Conservation (phyloP, 331 rosid genomes). For the Pyrus hybrid region DNA sequence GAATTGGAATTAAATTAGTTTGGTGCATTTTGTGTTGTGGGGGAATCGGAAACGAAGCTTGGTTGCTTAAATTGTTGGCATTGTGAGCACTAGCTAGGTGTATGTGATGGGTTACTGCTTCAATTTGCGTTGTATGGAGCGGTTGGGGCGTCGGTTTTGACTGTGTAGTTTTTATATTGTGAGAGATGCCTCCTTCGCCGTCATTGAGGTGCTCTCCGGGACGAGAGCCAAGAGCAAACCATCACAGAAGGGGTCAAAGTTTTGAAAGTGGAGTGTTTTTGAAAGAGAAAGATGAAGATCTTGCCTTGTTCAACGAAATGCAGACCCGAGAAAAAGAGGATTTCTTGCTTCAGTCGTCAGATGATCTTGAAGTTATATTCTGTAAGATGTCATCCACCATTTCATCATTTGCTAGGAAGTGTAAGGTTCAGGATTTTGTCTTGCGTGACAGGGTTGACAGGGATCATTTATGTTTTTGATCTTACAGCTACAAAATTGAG, state of each 20-base stretch:
- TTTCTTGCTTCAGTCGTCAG: slow-evolving; percentile 69
- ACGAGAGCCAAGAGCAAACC: slow-evolving; percentile 42
- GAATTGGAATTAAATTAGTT: slow-evolving; percentile 5
- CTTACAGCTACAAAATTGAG: slow-evolving; percentile 55
- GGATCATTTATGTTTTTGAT: slow-evolving; percentile 7
- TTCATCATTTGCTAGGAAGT: slow-evolving; percentile 4
- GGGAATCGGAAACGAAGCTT: background rate
- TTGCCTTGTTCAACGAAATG: slow-evolving; percentile 70
- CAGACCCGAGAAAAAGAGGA: slow-evolving; percentile 54
- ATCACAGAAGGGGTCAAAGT: slow-evolving; percentile 65
- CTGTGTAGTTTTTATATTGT: slow-evolving; percentile 18
- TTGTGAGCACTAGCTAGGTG: background rate
- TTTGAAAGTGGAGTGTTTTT: slow-evolving; percentile 53
- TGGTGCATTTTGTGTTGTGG: slow-evolving; percentile 1
- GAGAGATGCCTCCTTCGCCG: slow-evolving; percentile 72
- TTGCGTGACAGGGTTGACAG: slow-evolving; percentile 8
- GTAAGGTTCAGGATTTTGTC: background rate
- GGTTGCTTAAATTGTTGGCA: background rate
- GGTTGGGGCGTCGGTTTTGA: slow-evolving; percentile 7
- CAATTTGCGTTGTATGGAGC: slow-evolving; percentile 11
- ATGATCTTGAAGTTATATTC: slow-evolving; percentile 68
- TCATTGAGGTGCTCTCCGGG: slow-evolving; percentile 69
- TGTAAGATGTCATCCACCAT: slow-evolving; percentile 34
- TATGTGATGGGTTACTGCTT: slow-evolving; percentile 5
- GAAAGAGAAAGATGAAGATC: slow-evolving; percentile 67